phyloP scores from a whole-genome alignment of 2,329 filamentous ascomycete species.

The Ceratocystis destructans region DNA sequence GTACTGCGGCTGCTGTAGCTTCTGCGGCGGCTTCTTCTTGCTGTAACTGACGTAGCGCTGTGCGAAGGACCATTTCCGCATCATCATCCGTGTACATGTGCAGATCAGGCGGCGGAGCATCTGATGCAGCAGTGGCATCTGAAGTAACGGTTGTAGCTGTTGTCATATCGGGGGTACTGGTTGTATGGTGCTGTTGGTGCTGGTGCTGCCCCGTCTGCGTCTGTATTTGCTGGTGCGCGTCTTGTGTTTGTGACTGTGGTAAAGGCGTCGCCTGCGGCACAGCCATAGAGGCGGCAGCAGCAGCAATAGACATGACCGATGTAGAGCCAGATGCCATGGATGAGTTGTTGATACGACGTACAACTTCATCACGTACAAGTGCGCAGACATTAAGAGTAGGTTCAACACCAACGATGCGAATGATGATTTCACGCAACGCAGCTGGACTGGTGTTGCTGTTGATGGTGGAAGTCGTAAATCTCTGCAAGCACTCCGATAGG shows the following conservation, averaged over 20 bases:
- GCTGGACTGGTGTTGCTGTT: slow-evolving; percentile 40
- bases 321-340: not conserved
- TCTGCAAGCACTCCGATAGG: slow-evolving; percentile 45
- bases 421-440: slow-evolving; percentile 43
- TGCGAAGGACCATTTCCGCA: slow-evolving; percentile 44
- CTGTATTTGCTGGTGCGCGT: not conserved
- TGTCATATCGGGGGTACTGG: slow-evolving; percentile 5
- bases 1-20: slow-evolving; percentile 40
- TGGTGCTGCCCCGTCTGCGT: slow-evolving; percentile 10
- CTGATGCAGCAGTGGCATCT: slow-evolving; percentile 20
- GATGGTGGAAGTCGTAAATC: slow-evolving; percentile 40
- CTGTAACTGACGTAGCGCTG: slow-evolving; percentile 44
- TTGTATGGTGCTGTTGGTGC: slow-evolving; percentile 14
- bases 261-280: slow-evolving; percentile 19
- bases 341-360: slow-evolving; percentile 26
- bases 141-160: slow-evolving; percentile 10
- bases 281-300: slow-evolving; percentile 20
- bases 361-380: slow-evolving; percentile 44
- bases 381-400: slow-evolving; percentile 40
- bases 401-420: slow-evolving; percentile 43
- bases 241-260: not conserved
- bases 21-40: slow-evolving; percentile 46
- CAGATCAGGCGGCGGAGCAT: slow-evolving; percentile 21
- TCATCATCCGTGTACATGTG: slow-evolving; percentile 38
- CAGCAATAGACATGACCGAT: slow-evolving; percentile 13